These are phyloP conservation scores for Yarrowia osloensis DNA, from an alignment of 805 yeast species.

Conservation along the genomic window DNA sequence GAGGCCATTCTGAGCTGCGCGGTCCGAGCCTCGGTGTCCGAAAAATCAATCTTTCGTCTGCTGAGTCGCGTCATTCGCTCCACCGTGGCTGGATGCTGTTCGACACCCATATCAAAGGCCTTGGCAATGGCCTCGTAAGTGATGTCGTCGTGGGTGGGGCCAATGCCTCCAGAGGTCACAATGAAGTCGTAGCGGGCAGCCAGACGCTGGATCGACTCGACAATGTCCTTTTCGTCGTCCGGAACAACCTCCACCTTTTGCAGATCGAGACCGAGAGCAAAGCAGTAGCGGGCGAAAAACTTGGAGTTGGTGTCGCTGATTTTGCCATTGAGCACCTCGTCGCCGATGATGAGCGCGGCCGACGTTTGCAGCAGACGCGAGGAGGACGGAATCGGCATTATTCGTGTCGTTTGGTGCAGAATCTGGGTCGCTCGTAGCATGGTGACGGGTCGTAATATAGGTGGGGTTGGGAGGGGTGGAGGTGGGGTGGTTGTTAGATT, in stretches of 20 bases:
- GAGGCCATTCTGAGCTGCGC: constrained; percentile 82
- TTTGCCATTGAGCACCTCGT: constrained; percentile 85
- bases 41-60: constrained; percentile 41
- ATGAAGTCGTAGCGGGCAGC: constrained; percentile 63
- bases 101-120: constrained; percentile 56
- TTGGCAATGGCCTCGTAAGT: constrained; percentile 75
- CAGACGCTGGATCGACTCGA: constrained; percentile 51
- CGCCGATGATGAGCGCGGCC: constrained; percentile 65
- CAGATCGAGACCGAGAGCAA: constrained; percentile 64
- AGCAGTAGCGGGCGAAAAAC: constrained; percentile 71
- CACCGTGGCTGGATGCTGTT: constrained; percentile 59
- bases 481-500: too few relatives aligned
- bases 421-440: constrained; percentile 23
- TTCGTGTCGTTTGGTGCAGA: constrained; percentile 1
- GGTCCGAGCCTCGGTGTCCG: constrained; percentile 48
- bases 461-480: neutral
- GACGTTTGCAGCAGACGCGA: constrained; percentile 34
- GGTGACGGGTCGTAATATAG: neutral
- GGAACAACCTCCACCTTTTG: constrained; percentile 71
- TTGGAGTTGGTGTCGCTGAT: constrained; percentile 76
- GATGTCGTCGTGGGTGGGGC: constrained; percentile 89
- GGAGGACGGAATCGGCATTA: constrained; percentile 25
- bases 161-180: constrained; percentile 74
- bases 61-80: constrained; percentile 56
- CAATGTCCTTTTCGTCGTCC: constrained; percentile 69